Percentiles rank a stretch among this genome's conserved stretches.
These are phyloP conservation scores for Ambrosiella xylebori DNA, from an alignment of 2,329 filamentous ascomycete species.

Conservation along the genomic window DNA sequence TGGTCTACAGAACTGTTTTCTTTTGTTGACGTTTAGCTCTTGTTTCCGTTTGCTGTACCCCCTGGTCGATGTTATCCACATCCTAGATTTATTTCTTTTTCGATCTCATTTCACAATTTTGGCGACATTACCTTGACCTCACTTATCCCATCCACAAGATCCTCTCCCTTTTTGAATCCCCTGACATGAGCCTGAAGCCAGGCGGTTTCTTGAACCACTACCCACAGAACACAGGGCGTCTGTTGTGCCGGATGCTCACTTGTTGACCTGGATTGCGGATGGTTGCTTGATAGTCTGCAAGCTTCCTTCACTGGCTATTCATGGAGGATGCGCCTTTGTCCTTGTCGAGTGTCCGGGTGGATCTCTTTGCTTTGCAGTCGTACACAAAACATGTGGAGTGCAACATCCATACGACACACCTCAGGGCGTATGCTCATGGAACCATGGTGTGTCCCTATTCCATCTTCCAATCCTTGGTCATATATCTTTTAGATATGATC, in stretches of 20 bases:
- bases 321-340: too few species aligned
- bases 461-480: not conserved
- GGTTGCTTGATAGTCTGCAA: not conserved
- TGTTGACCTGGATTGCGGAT: not conserved
- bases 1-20: too few species aligned
- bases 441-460: not conserved
- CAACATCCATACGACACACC: not conserved
- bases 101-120: not conserved
- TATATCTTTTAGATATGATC: not conserved
- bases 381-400: not conserved
- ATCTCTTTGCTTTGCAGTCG: not conserved
- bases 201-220: not conserved
- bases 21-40: too few species aligned
- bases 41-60: too few species aligned
- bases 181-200: not conserved
- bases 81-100: not conserved
- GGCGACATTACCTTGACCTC: not conserved
- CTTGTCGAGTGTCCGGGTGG: too few species aligned
- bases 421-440: not conserved
- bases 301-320: not conserved
- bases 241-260: not conserved
- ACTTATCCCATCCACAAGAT: not conserved
- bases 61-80: too few species aligned
- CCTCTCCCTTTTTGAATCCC: not conserved
- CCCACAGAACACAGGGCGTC: not conserved